A percentile compares a stretch with the other conserved stretches of the same genome.
These are phyloP conservation scores for Raphanus sativus DNA, from an alignment of 345 rosid genomes.

Conservation along the genomic window DNA sequence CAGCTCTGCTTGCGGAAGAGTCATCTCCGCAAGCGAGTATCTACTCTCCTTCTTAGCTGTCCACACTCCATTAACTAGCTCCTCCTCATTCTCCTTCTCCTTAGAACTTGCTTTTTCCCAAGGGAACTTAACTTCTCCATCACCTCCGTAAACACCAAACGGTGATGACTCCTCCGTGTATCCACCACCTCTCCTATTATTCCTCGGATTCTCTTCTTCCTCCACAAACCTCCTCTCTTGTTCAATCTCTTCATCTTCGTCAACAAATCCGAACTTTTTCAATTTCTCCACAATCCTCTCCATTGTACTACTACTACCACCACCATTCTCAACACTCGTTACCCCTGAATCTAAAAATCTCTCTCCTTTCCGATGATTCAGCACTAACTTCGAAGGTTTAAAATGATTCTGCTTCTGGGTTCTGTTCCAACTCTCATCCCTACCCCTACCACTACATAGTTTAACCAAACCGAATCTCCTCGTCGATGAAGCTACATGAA, in stretches of 20 bases:
- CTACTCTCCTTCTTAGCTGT: slow-evolving; percentile 57
- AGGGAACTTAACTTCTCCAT: slow-evolving; percentile 69
- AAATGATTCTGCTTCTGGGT: slow-evolving; percentile 42
- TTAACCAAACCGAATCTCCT: slow-evolving; percentile 29
- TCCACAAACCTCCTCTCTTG: slow-evolving; percentile 55
- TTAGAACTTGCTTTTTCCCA: slow-evolving; percentile 67
- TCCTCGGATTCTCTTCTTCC: slow-evolving; percentile 62
- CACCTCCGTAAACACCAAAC: slow-evolving; percentile 43
- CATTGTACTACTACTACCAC: slow-evolving; percentile 62
- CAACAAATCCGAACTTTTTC: slow-evolving; percentile 67
- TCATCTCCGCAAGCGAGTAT: slow-evolving; percentile 69
- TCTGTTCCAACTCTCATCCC: slow-evolving; percentile 49
- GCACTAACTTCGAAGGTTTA: slow-evolving; percentile 42
- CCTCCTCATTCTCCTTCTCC: slow-evolving; percentile 42
- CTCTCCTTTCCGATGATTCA: slow-evolving; percentile 48
- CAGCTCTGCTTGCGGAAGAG: slow-evolving; percentile 70
- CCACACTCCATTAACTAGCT: slow-evolving; percentile 45
- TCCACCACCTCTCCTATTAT: slow-evolving; percentile 61
- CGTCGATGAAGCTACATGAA: slow-evolving; percentile 32
- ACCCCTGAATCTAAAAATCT: slow-evolving; percentile 39
- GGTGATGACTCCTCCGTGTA: slow-evolving; percentile 52
- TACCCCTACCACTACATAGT: slow-evolving; percentile 12
- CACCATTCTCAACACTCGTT: slow-evolving; percentile 29
- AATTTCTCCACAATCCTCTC: slow-evolving; percentile 76
- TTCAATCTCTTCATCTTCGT: slow-evolving; percentile 37